Percentiles rank a stretch among this genome's conserved stretches.
phyloP scores from a whole-genome alignment of 2,329 filamentous ascomycete genomes.

The Diaporthe capsici region DNA sequence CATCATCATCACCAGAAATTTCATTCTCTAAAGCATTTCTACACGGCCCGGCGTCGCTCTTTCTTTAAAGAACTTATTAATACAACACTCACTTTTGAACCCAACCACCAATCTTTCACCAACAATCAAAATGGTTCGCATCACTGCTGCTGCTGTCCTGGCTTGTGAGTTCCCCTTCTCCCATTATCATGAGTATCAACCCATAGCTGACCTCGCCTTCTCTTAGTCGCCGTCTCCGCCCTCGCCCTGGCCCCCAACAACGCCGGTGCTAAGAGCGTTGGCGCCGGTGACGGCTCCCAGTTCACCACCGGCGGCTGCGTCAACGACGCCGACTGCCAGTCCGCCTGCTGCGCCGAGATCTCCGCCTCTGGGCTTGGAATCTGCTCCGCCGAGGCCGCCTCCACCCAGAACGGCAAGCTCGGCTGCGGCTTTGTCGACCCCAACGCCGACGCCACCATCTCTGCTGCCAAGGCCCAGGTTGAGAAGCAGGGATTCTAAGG shows the following conservation, averaged over 20 bases:
- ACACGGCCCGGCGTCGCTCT: slow-evolving; percentile 32
- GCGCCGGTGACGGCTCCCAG: slow-evolving; percentile 47
- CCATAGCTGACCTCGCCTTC: background rate
- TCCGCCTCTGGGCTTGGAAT: slow-evolving; percentile 47
- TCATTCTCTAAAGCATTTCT: slow-evolving; percentile 10
- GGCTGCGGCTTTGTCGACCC: slow-evolving; percentile 52
- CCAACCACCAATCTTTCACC: background rate
- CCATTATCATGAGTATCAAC: too few species aligned
- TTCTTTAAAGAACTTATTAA: slow-evolving; percentile 11
- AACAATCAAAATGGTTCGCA: slow-evolving; percentile 34
- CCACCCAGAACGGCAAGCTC: slow-evolving; percentile 51
- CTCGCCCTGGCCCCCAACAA: slow-evolving; percentile 49
- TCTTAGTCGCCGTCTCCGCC: slow-evolving; percentile 42
- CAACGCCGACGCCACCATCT: slow-evolving; percentile 48
- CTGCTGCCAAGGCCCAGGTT: slow-evolving; percentile 51
- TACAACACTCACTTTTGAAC: slow-evolving; percentile 24
- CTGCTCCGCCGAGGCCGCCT: slow-evolving; percentile 50
- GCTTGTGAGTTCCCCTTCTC: slow-evolving; percentile 4
- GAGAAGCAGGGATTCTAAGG: slow-evolving; percentile 50
- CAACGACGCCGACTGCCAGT: slow-evolving; percentile 49
- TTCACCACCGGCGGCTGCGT: slow-evolving; percentile 53
- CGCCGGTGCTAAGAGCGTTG: slow-evolving; percentile 51
- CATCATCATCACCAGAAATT: background rate
- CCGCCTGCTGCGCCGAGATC: slow-evolving; percentile 48
- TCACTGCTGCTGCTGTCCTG: slow-evolving; percentile 32